Evolutionary conservation across 2,329 filamentous ascomycete species (phyloP), one percentile per base, ranked within the genome.

Genomic region (Fusarium stilboides): DNA sequence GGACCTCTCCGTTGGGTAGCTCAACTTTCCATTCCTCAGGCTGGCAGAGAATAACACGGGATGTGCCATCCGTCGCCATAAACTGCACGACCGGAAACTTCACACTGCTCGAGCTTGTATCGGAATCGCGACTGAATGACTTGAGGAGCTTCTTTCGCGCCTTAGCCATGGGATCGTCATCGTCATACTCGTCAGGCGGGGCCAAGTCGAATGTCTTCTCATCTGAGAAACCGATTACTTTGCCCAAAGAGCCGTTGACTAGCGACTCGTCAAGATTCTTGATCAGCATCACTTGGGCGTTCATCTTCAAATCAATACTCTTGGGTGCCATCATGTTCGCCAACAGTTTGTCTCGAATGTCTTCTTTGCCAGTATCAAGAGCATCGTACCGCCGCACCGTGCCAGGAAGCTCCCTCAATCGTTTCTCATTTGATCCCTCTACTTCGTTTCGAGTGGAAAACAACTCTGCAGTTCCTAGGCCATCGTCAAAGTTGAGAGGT

Each of bases 241-340:
- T 94, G 24, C 96, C 96, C 12, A 99, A 85, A 0, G 95, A 97
- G 6, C 96, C 96, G 76, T 99, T 99, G 71, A 98, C 96, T 1
- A 99, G 86, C 1, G 89, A 91, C 39, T 97, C 94, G 76, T 99
- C 96, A 81, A 98, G 91, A 74, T 99, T 99, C 80, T 99, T 99
- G 85, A 99, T 98, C n/a, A 99, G 84, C 96, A 99, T 99, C 44
- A 99, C 97, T 77, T 99, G 97, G 0, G 96, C 93, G 12, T 94
- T 93, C 67, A 96, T 91, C 79, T 98, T 98, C 31, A 99, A 82
- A 34, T 92, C 89, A 20, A 99, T 88, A 0, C 81, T 77, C 72
- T 91, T 91, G 0, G 96, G 94, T 0, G 96, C 94, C 92, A 99
- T 98, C 88, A 97, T 97, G 76, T 95, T 97, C 8, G 87, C 80